phyloP scores from a whole-genome alignment of 106 monocot species.

The Acorus gramineus region DNA sequence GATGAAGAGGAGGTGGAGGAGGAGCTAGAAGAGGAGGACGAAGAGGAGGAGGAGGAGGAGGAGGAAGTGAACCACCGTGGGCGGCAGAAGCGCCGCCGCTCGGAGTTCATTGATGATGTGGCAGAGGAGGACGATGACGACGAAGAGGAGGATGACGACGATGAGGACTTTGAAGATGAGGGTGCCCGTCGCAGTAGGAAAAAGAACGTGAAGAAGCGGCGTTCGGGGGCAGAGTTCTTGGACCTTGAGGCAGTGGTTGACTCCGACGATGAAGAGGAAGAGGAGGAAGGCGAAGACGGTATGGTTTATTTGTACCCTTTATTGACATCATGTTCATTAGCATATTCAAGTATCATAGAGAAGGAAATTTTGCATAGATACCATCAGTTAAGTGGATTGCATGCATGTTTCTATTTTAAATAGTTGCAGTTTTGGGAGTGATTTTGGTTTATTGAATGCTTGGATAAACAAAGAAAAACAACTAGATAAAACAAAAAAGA shows the following conservation, averaged over 20 bases:
- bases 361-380: background rate
- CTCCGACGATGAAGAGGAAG: constrained; percentile 73
- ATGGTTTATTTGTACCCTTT: constrained; percentile 4
- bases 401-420: no score
- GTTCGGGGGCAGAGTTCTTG: constrained; percentile 49
- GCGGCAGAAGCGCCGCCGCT: constrained; percentile 37
- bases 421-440: no score
- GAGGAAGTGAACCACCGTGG: constrained; percentile 9
- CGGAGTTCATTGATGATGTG: constrained; percentile 70
- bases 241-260: constrained; percentile 74
- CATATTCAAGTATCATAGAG: no score
- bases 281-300: constrained; percentile 87
- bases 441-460: background rate
- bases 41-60: constrained; percentile 26
- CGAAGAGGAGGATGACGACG: constrained; percentile 56
- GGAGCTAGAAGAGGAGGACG: constrained; percentile 17
- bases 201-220: constrained; percentile 32
- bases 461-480: background rate
- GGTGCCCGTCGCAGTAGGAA: constrained; percentile 13
- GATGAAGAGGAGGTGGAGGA: constrained; percentile 6
- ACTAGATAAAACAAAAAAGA: no score
- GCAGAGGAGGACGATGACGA: constrained; percentile 82
- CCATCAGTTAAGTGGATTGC: background rate
- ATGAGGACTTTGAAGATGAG: constrained; percentile 54
- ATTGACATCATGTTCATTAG: background rate